Evolutionary conservation across 495 filamentous ascomycete species (phyloP), one percentile per base, ranked within the genome.

Genomic region (Aspergillus bertholletiae): DNA sequence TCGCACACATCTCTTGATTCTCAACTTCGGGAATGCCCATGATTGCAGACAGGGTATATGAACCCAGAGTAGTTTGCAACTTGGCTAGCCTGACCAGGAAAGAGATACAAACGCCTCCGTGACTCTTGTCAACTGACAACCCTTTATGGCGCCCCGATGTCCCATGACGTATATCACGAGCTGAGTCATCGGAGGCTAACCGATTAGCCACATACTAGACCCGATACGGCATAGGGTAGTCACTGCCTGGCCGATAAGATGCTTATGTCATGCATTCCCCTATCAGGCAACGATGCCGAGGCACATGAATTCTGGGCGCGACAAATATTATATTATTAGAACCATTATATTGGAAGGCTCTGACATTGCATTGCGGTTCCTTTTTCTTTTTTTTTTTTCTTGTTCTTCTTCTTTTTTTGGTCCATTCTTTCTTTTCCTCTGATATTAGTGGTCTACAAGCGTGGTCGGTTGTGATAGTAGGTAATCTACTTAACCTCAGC

Each of bases 281-380:
- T 39, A 24, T 48, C 43, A 15, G 40, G 51, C 21, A 56, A 32
- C 22, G 30, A 55, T 37, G 30, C 34, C 51, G 37, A 54, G 30
- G 55, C 45, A 49, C 48, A 47, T 58, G 13, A 34, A 34, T n/a
- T n/a, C n/a, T n/a, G n/a, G n/a, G n/a, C n/a, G n/a, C n/a, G n/a
- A n/a, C n/a, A n/a, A n/a, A n/a, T n/a, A n/a, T n/a, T n/a, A n/a
- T n/a, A n/a, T n/a, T n/a, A n/a, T n/a, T n/a, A n/a, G n/a, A n/a
- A n/a, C n/a, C n/a, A n/a, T n/a, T n/a, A n/a, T n/a, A n/a, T n/a
- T n/a, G n/a, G n/a, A n/a, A n/a, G n/a, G n/a, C n/a, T n/a, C n/a
- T n/a, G n/a, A n/a, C 34, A 15, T 12, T 37, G 1, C 1, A 15
- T 37, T n/a, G 34, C 13, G 13, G 8, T 24, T 46, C 17, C 9